Evolutionary conservation across 306 rosid species (phyloP), one percentile per base, ranked within the genome.

Genomic region (Malus sylvestris): DNA sequence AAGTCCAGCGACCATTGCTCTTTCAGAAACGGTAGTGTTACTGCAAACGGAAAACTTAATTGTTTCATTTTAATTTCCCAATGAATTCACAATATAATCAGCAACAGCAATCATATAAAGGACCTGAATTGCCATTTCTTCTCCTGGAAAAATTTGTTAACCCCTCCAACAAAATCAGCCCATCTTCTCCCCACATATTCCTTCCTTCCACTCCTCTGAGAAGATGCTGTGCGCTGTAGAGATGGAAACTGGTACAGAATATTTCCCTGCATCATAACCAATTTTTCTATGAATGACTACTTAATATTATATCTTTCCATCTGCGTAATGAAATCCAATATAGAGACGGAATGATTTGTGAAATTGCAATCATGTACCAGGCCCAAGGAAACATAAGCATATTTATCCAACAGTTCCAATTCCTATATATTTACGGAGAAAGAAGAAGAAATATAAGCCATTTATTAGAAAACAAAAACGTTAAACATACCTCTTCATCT

Each of bases 111-210:
- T 51, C 15, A 61, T 14, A 79, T 60, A 33, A 63, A 72, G 49
- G 81, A 96, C 99, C 99, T 96, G 87, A 96, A 96, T 83, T 86
- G 85, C 96, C 93, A 88, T 76, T 78, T 87, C 82, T 85, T 91
- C 90, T 96, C 99, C 78, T 86, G 75, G 84, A 96, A 90, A 85
- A 89, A 81, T 35, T 86, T 92, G 46, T 96, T 96, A 75, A 89
- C 75, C 30, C 89, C 91, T 81, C 97, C 96, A 81, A 91, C 92
- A 96, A 89, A 91, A 65, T 89, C 97, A 65, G 97, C 81, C 99
- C 97, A 96, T 89, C 77, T 92, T 88, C 85, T 92, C 61, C 99
- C 99, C 76, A 92, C 96, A 85, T 91, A 96, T 84, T 96, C 99
- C 83, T 91, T 96, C 80, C 88, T 85, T 72, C 81, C 91, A 76